A percentile compares a stretch with the other conserved stretches of the same genome.
Evolutionary conservation across 1,284 basidiomycete species (phyloP).

Genomic region (Earliella scabrosa): DNA sequence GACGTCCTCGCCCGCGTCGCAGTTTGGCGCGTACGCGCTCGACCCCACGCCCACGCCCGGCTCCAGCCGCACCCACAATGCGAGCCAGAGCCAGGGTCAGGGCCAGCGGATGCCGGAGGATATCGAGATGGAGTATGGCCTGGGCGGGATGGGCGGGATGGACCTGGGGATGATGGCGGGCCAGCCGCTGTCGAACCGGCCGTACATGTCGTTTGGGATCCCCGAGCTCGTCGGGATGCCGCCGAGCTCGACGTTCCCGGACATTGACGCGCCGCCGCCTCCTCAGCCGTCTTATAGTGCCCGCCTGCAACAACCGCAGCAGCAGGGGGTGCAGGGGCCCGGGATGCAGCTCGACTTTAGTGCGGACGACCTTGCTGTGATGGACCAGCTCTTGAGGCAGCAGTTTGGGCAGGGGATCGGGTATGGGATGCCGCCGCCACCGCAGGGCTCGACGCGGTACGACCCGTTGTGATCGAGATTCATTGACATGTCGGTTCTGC

Average conservation of each 20-base stretch:
- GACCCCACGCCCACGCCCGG: conserved; percentile 1
- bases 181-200: conserved; percentile 27
- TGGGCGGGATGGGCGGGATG: conserved; percentile 27
- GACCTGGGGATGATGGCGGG: conserved; percentile 27
- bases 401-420: conserved; percentile 22
- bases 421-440: conserved; percentile 10
- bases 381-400: conserved; percentile 34
- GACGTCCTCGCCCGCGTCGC: neutral
- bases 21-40: neutral
- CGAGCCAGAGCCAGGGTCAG: neutral
- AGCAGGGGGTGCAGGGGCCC: no score
- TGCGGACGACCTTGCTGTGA: conserved; percentile 33
- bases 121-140: conserved; percentile 30
- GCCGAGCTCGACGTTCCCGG: conserved; percentile 14
- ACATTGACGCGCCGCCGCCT: conserved; percentile 25
- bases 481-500: no score
- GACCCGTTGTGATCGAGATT: neutral
- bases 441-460: neutral
- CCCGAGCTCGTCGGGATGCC: conserved; percentile 22
- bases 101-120: conserved; percentile 13
- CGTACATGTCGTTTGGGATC: conserved; percentile 31
- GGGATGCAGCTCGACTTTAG: conserved; percentile 32
- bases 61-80: neutral
- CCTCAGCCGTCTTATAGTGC: no score
- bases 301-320: no score